Percentiles rank a stretch among this genome's conserved stretches.
phyloP scores from a whole-genome alignment of 805 yeast genomes.

The Metschnikowia proteae region DNA sequence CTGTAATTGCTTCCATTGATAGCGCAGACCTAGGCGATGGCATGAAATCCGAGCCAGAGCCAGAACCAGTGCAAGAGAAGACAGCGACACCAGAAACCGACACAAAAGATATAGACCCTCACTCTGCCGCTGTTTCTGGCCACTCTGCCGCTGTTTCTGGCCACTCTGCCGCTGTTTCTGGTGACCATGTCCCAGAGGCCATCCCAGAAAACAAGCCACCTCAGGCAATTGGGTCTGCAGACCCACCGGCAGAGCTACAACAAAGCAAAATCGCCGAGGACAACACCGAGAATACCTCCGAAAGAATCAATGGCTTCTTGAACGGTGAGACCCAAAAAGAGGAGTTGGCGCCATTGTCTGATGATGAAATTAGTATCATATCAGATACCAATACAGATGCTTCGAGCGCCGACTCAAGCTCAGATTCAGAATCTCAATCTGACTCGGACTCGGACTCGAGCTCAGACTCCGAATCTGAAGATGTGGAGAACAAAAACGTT shows the following conservation, averaged over 20 bases:
- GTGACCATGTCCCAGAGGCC: not conserved
- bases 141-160: too few relatives aligned
- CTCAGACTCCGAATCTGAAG: conserved; percentile 9
- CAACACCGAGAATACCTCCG: not conserved
- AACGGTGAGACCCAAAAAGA: conserved; percentile 5
- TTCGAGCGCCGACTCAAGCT: not conserved
- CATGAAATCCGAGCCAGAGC: not conserved
- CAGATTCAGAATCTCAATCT: not conserved
- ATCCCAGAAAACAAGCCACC: not conserved
- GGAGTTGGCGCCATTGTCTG: conserved; percentile 11
- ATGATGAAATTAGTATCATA: conserved; percentile 16
- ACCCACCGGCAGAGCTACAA: not conserved
- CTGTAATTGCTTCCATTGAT: not conserved
- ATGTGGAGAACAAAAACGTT: not conserved
- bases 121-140: not conserved
- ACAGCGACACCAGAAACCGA: not conserved
- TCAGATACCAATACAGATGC: not conserved
- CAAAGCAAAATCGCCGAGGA: not conserved
- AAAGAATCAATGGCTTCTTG: conserved; percentile 1
- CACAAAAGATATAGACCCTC: not conserved
- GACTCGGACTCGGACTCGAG: conserved; percentile 9
- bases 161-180: not conserved
- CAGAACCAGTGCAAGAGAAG: not conserved
- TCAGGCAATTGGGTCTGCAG: not conserved
- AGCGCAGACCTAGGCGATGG: not conserved